Conservation (phyloP, 768 basidiomycete species). For the Cyathus striatus region DNA sequence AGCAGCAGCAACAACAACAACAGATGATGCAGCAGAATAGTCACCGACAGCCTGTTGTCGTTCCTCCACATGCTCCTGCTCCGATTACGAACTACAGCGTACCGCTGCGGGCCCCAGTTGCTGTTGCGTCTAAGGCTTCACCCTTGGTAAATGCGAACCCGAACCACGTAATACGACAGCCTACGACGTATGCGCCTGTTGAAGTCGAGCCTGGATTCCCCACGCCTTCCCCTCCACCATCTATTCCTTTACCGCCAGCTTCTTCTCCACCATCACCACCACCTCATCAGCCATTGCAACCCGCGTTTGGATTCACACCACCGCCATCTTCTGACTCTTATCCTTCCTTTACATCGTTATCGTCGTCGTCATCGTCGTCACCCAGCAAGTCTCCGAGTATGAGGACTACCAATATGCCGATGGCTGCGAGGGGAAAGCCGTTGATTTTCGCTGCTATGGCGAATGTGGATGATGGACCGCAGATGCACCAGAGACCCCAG, state of each 20-base stretch:
- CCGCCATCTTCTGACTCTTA: background rate
- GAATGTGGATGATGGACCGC: background rate
- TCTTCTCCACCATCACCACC: constrained; percentile 1
- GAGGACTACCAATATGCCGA: background rate
- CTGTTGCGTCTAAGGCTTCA: background rate
- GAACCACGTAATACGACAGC: background rate
- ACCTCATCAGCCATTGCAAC: background rate
- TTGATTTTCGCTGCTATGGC: background rate
- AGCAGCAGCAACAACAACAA: background rate
- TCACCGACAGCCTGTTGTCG: background rate
- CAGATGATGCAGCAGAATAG: background rate
- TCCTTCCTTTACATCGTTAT: background rate
- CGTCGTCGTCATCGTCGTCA: background rate
- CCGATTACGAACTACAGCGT: no score
- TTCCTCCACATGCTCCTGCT: background rate
- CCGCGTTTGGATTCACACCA: background rate
- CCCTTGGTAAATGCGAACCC: background rate
- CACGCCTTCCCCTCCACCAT: background rate
- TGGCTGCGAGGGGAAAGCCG: background rate
- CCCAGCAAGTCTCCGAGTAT: background rate
- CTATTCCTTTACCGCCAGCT: constrained; percentile 1
- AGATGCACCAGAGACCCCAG: no score
- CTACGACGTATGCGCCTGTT: background rate
- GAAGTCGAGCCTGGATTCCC: background rate
- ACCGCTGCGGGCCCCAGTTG: background rate